phyloP scores from a whole-genome alignment of 192 early-diverging fungal species.

The Pecoramyces ruminantium region DNA sequence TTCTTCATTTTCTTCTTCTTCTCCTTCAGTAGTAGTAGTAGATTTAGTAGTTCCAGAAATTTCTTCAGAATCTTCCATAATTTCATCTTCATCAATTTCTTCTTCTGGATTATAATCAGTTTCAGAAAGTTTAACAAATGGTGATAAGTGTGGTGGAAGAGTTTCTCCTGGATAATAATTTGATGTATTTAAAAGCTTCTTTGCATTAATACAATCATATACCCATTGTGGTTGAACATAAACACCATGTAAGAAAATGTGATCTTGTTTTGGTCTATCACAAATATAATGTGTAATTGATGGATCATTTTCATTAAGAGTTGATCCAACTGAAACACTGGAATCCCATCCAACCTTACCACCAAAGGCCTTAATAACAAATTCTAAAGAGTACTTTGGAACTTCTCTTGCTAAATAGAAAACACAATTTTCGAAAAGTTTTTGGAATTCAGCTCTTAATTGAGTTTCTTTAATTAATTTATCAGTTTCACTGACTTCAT shows the following conservation, averaged over 20 bases:
- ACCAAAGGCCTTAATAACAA: conserved; percentile 78
- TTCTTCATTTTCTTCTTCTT: conserved; percentile 38
- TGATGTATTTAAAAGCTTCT: conserved; percentile 38
- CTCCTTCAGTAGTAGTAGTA: conserved; percentile 22
- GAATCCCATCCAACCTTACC: conserved; percentile 78
- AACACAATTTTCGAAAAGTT: conserved; percentile 39
- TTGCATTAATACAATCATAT: conserved; percentile 81
- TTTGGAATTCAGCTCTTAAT: conserved; percentile 12
- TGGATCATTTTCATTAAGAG: conserved; percentile 54
- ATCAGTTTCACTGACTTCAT: conserved; percentile 12
- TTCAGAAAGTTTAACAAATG: conserved; percentile 70
- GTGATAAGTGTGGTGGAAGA: conserved; percentile 82
- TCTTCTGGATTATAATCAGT: conserved; percentile 70
- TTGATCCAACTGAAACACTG: conserved; percentile 58
- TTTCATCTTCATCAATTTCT: conserved; percentile 18
- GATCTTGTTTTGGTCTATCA: conserved; percentile 58
- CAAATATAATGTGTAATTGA: conserved; percentile 71
- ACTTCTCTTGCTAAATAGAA: conserved; percentile 89
- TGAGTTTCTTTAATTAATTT: neutral
- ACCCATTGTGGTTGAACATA: conserved; percentile 99
- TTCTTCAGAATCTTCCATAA: conserved; percentile 9
- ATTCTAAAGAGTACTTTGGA: conserved; percentile 80
- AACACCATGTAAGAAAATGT: conserved; percentile 27
- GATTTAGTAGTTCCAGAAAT: conserved; percentile 20
- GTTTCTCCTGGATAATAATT: conserved; percentile 63